Percentiles rank a stretch among this genome's conserved stretches.
These are phyloP conservation scores for Blastocystis sp. DNA, from an alignment of 352 stramenopile genomes.

Conservation along the genomic window DNA sequence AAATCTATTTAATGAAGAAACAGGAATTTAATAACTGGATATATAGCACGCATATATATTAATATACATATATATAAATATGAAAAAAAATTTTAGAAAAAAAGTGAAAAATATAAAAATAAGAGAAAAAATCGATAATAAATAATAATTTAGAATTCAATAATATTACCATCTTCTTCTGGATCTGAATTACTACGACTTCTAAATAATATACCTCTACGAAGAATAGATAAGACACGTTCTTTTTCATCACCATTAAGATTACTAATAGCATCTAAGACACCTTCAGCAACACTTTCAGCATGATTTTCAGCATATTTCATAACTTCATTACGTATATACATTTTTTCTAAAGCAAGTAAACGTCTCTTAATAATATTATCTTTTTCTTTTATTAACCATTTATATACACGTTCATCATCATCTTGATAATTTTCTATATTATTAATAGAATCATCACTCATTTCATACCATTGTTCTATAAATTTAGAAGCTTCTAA, in stretches of 20 bases:
- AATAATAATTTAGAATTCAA: conserved; percentile 33
- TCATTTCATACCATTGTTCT: conserved; percentile 24
- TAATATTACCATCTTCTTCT: conserved; percentile 32
- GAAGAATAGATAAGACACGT: conserved; percentile 23
- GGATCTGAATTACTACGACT: conserved; percentile 1
- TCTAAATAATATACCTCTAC: conserved; percentile 28
- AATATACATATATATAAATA: too few species aligned
- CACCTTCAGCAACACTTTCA: conserved; percentile 22
- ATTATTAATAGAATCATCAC: not conserved
- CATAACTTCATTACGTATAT: conserved; percentile 27
- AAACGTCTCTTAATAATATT: not conserved
- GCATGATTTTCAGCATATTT: conserved; percentile 21
- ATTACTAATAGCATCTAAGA: conserved; percentile 19
- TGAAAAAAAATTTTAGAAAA: too few species aligned
- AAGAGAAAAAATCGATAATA: too few species aligned
- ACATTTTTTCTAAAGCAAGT: not conserved
- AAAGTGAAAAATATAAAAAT: too few species aligned
- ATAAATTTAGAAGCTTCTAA: conserved; percentile 36
- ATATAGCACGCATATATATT: too few species aligned
- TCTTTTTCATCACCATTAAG: conserved; percentile 32
- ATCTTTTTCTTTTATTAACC: conserved; percentile 12
- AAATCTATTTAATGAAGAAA: too few species aligned
- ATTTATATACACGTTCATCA: conserved; percentile 24
- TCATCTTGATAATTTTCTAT: conserved; percentile 22
- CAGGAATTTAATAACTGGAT: too few species aligned